Conservation (phyloP, 1,284 basidiomycete species). For the Sanguinoderma infundibulare region DNA sequence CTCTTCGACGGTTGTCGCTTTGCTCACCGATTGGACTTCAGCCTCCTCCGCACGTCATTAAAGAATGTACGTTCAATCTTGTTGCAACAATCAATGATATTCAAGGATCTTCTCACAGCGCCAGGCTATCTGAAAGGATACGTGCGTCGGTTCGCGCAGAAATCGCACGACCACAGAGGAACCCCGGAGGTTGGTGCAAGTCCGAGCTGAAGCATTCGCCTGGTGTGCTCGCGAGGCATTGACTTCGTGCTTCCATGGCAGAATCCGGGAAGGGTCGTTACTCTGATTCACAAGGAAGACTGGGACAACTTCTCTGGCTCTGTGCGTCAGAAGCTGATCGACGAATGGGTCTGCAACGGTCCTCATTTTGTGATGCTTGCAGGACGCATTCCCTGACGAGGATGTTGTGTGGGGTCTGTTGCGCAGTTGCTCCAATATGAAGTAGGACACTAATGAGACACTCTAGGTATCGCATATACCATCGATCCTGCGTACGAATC, state of each 20-base stretch:
- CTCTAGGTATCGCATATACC: conserved; percentile 79
- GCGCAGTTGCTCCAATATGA: not conserved
- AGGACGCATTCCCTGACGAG: conserved; percentile 80
- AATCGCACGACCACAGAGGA: conserved; percentile 86
- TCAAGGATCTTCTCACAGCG: conserved; percentile 15
- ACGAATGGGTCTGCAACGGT: not conserved
- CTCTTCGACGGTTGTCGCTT: not conserved
- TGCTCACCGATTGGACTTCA: conserved; percentile 30
- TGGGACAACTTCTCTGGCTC: conserved; percentile 76
- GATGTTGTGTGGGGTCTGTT: conserved; percentile 82
- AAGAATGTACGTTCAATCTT: conserved; percentile 48
- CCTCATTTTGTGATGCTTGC: not conserved
- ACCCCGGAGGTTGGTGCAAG: conserved; percentile 67
- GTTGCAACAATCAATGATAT: not conserved
- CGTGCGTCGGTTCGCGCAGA: conserved; percentile 85
- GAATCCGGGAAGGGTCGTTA: conserved; percentile 87
- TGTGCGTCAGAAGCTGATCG: conserved; percentile 42
- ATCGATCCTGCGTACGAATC: conserved; percentile 76
- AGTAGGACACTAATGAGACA: not conserved
- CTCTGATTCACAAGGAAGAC: conserved; percentile 82
- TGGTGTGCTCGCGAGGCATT: not conserved
- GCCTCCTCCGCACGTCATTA: conserved; percentile 75
- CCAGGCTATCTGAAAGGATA: conserved; percentile 87
- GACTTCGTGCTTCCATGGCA: conserved; percentile 31
- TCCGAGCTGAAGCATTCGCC: not conserved